A percentile compares a stretch with the other conserved stretches of the same genome.
phyloP scores from a whole-genome alignment of 768 basidiomycete genomes.

The Macrocybe gigantea region DNA sequence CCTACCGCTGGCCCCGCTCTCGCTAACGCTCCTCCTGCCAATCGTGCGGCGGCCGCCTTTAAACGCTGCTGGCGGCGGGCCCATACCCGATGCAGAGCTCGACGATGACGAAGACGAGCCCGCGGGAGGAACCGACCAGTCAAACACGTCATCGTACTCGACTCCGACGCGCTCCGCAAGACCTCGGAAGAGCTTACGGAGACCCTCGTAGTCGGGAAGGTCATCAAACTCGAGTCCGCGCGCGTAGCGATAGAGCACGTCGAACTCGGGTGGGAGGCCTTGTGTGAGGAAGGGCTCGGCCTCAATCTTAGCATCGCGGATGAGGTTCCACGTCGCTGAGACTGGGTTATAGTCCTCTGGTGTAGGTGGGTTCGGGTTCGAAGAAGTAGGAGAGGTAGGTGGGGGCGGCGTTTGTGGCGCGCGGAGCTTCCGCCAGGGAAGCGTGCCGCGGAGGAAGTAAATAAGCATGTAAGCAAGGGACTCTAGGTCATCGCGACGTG shows the following conservation, averaged over 20 bases:
- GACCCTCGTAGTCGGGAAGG: slow-evolving; percentile 82
- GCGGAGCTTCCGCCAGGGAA: slow-evolving; percentile 74
- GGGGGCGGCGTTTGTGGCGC: slow-evolving; percentile 33
- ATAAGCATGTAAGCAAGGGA: slow-evolving; percentile 79
- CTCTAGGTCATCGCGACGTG: slow-evolving; percentile 76
- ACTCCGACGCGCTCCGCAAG: slow-evolving; percentile 50
- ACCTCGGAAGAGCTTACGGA: slow-evolving; percentile 66
- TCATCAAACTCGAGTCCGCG: slow-evolving; percentile 83
- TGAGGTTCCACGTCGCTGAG: slow-evolving; percentile 70
- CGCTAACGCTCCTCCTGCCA: too few species aligned
- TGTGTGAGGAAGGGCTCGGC: slow-evolving; percentile 64
- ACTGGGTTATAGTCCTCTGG: slow-evolving; percentile 41
- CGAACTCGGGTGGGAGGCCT: slow-evolving; percentile 77
- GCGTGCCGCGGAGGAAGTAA: slow-evolving; percentile 71
- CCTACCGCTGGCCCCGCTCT: too few species aligned
- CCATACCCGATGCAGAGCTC: slow-evolving; percentile 14
- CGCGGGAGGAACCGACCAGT: slow-evolving; percentile 30
- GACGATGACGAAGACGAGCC: slow-evolving; percentile 9
- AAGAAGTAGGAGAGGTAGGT: slow-evolving; percentile 14
- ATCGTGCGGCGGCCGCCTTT: neutral
- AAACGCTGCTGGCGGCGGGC: slow-evolving; percentile 1
- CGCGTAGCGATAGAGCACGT: slow-evolving; percentile 74
- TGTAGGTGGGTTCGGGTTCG: slow-evolving; percentile 6
- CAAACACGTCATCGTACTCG: slow-evolving; percentile 45
- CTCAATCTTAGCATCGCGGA: slow-evolving; percentile 66